phyloP scores from a whole-genome alignment of 2,329 filamentous ascomycete genomes.

The Alternaria sp. region DNA sequence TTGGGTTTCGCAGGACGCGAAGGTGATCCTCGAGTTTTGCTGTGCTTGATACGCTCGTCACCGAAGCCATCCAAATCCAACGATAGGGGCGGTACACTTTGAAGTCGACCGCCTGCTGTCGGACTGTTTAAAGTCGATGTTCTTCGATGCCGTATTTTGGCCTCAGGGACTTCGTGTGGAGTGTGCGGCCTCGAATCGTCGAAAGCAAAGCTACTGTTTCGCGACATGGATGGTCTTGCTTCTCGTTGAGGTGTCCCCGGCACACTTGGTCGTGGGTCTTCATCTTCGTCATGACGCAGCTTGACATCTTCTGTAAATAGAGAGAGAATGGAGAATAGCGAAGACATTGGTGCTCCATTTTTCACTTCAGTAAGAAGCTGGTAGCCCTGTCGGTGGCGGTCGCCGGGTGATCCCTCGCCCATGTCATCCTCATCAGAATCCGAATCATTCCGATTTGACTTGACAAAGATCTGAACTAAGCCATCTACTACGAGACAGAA shows the following conservation, averaged over 20 bases:
- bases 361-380: conserved; percentile 96
- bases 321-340: conserved; percentile 94
- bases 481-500: conserved; percentile 98
- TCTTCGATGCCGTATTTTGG: conserved; percentile 35
- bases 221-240: conserved; percentile 30
- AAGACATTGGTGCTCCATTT: conserved; percentile 98
- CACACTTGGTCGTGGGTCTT: conserved; percentile 56
- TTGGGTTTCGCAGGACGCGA: conserved; percentile 59
- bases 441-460: conserved; percentile 69
- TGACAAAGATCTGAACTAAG: conserved; percentile 96
- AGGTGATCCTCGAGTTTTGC: conserved; percentile 30
- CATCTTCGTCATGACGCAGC: conserved; percentile 73
- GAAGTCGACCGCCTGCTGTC: conserved; percentile 48
- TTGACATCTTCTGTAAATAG: conserved; percentile 96
- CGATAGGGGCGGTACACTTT: conserved; percentile 77
- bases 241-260: conserved; percentile 37
- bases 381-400: conserved; percentile 84
- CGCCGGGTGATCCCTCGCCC: conserved; percentile 52
- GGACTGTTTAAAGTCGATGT: conserved; percentile 47
- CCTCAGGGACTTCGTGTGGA: conserved; percentile 32
- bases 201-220: conserved; percentile 42
- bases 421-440: conserved; percentile 57
- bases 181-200: conserved; percentile 45
- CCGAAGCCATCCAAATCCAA: conserved; percentile 61
- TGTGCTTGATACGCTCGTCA: conserved; percentile 31